Conservation (phyloP, 2,329 filamentous ascomycete species). For the Thielaviopsis musarum region DNA sequence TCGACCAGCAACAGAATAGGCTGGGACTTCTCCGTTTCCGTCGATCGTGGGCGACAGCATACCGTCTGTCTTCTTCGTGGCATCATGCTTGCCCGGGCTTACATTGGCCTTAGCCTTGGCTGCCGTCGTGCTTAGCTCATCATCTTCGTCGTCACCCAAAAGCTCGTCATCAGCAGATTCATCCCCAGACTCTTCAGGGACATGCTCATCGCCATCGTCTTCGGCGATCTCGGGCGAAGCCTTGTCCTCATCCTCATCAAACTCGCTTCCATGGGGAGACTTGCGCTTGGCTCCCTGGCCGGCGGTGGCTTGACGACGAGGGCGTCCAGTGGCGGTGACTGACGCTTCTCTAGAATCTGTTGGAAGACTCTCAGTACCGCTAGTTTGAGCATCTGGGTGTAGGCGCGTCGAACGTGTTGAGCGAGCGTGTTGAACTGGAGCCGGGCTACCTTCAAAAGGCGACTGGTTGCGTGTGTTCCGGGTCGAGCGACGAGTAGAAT, state of each 20-base stretch:
- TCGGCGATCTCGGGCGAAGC: constrained; percentile 61
- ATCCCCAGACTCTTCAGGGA: constrained; percentile 39
- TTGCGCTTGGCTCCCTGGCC: constrained; percentile 32
- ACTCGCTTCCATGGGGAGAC: constrained; percentile 1
- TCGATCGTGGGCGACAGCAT: constrained; percentile 10
- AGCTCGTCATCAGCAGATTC: constrained; percentile 20
- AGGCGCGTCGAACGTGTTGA: constrained; percentile 39
- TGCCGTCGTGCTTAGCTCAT: constrained; percentile 16
- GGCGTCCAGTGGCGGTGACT: constrained; percentile 29
- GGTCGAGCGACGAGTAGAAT: constrained; percentile 47
- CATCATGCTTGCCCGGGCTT: constrained; percentile 23
- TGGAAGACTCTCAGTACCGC: constrained; percentile 25
- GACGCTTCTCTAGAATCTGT: constrained; percentile 13
- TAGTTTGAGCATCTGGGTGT: constrained; percentile 40
- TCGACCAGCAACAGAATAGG: not conserved
- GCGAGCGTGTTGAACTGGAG: not conserved
- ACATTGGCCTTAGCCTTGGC: constrained; percentile 44
- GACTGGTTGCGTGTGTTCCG: constrained; percentile 53
- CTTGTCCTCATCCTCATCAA: constrained; percentile 35
- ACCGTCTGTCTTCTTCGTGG: not conserved
- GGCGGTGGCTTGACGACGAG: constrained; percentile 32
- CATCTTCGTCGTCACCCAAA: constrained; percentile 33
- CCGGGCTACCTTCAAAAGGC: constrained; percentile 1
- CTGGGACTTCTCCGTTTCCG: not conserved
- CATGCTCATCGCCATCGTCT: constrained; percentile 53